phyloP scores from a whole-genome alignment of 1,284 basidiomycete genomes.

The Phenoliferia sp. region DNA sequence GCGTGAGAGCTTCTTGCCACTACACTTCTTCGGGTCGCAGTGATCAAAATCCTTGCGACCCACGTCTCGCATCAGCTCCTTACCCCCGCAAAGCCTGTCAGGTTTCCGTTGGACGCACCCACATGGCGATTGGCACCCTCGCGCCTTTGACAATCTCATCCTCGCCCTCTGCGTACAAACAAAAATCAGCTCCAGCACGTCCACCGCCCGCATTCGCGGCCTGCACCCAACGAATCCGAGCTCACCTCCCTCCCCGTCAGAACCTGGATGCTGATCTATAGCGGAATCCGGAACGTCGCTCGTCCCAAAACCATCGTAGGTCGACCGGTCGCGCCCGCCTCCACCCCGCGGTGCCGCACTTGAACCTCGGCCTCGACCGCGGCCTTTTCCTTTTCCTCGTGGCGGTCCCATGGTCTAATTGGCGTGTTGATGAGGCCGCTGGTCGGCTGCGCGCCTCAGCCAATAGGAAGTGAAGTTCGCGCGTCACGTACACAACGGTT shows the following conservation, averaged over 20 bases:
- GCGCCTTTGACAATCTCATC: not conserved
- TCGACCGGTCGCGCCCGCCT: conserved; percentile 19
- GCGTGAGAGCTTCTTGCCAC: conserved; percentile 86
- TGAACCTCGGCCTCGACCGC: not conserved
- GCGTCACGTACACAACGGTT: not conserved
- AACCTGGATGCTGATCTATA: conserved; percentile 18
- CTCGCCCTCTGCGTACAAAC: not conserved
- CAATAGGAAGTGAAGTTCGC: not conserved
- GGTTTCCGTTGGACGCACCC: conserved; percentile 9
- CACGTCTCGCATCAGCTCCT: not conserved
- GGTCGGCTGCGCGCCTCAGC: not conserved
- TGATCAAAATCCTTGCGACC: conserved; percentile 89
- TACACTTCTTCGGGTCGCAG: conserved; percentile 90
- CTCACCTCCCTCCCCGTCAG: not conserved
- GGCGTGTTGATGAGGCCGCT: not conserved
- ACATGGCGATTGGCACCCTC: conserved; percentile 30
- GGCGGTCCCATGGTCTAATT: conserved; percentile 6
- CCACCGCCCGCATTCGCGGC: not conserved
- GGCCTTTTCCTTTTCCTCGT: conserved; percentile 6
- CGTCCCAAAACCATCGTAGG: conserved; percentile 8
- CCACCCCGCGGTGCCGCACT: conserved; percentile 4
- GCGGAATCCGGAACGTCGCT: conserved; percentile 26
- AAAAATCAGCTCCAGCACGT: not conserved
- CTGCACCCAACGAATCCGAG: not conserved
- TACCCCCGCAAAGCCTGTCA: not conserved